Percentiles rank a stretch among this genome's conserved stretches.
These are phyloP conservation scores for Citrus medica DNA, from an alignment of 345 rosid genomes.

Conservation along the genomic window DNA sequence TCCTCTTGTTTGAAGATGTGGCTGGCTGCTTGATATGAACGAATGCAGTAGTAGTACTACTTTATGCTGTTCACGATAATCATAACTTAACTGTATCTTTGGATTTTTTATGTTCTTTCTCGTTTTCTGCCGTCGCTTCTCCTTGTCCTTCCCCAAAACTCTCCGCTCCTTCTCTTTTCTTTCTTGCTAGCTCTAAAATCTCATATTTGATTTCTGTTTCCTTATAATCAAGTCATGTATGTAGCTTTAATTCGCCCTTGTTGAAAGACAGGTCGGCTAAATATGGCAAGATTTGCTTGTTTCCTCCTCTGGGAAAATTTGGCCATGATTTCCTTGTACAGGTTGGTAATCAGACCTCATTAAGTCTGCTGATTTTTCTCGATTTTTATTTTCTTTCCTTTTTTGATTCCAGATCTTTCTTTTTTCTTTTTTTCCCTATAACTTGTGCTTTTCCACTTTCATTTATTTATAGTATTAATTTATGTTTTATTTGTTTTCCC, in stretches of 20 bases:
- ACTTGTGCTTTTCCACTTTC: background rate
- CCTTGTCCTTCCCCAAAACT: background rate
- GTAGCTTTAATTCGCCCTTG: background rate
- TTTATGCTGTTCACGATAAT: conserved; percentile 13
- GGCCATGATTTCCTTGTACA: conserved; percentile 13
- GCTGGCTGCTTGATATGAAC: too few species aligned
- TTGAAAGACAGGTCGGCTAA: background rate
- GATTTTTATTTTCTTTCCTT: conserved; percentile 14
- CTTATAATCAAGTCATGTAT: background rate
- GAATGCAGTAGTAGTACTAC: background rate
- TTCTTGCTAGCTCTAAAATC: background rate
- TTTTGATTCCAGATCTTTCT: background rate
- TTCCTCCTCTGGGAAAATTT: conserved; percentile 15
- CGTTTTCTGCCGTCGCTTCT: background rate
- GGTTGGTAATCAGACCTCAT: conserved; percentile 13
- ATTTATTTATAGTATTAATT: background rate
- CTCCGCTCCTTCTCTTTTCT: background rate
- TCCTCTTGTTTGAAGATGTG: too few species aligned
- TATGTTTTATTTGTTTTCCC: background rate
- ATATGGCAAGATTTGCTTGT: conserved; percentile 16
- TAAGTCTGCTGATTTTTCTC: conserved; percentile 18
- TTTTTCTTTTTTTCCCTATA: background rate
- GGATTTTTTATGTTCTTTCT: background rate
- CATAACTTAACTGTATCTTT: conserved; percentile 18
- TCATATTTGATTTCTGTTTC: conserved; percentile 3